Evolutionary conservation across 805 yeast species (phyloP), one percentile per base, ranked within the genome.

Genomic region (Yueomyces sinensis): DNA sequence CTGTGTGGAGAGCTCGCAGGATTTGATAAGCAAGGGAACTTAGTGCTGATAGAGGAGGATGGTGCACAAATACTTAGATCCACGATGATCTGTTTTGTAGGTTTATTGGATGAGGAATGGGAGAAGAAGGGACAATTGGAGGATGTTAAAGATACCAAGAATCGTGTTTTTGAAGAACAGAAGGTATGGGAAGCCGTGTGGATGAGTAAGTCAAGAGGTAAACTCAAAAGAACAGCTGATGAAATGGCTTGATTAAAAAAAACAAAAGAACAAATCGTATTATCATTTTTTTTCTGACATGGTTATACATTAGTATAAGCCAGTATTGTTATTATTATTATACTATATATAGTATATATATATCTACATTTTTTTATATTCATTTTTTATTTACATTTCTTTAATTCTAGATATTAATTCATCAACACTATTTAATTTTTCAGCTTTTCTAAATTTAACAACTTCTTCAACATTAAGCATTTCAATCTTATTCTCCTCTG

Each of bases 401-500:
- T 83, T 83, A 54, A 91, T 69, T 54, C 82, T 82, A 34, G 68
- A 52, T 37, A 91, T 60, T 49, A 91, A 66, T 59, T 83, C 95
- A 52, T 83, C 96, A 31, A 86, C 95, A 34, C 68, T 61, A 13
- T 62, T 72, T 17, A 91, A 94, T 61, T 71, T 82, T 43, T 80
- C 60, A 53, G 97, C 97, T 3, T 91, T 79, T 38, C 68, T 58
- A 59, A 95, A 32, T 79, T 31, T 68, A 66, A 16, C 87, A 76
- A 98, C 98, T 55, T 91, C 96, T 46, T 76, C 76, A 13, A 91
- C 78, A 52, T 75, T 72, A 38, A 82, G 50, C 3, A 76, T 52
- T 82, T 76, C 40, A 87, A 60, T 48, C 89, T 72, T 27, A 9
- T 74, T 52, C 30, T 77, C 81, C 4, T 46, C 32, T 24, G 80